phyloP scores from a whole-genome alignment of 1,139 yeast genomes.

The Taphrina wiesneri region DNA sequence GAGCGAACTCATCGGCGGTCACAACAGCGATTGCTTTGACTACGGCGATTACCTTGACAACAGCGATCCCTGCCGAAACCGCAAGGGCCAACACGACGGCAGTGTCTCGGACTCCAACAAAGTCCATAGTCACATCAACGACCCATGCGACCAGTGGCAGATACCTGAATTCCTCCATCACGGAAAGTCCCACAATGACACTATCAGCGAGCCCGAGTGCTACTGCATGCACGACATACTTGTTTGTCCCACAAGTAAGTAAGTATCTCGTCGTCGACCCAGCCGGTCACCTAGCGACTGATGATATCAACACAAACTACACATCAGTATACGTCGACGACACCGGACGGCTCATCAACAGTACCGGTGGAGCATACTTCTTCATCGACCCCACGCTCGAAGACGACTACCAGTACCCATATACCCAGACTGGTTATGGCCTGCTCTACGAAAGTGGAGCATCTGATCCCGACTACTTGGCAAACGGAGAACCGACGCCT shows the following conservation, averaged over 20 bases:
- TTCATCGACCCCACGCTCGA: neutral
- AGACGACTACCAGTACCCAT: neutral
- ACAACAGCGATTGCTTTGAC: neutral
- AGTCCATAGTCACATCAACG: neutral
- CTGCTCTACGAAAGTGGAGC: neutral
- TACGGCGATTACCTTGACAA: neutral
- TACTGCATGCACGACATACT: neutral
- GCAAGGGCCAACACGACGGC: neutral
- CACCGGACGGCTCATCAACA: neutral
- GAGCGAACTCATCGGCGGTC: no score
- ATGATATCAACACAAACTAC: neutral
- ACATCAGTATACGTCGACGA: neutral
- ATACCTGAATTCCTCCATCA: neutral
- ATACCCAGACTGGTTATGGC: neutral
- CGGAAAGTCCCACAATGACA: neutral
- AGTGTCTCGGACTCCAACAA: neutral
- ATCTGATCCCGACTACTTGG: neutral
- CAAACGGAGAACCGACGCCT: neutral
- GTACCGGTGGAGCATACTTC: neutral
- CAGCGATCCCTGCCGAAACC: neutral
- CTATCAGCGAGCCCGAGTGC: neutral
- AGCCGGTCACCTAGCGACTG: neutral
- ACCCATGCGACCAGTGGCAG: neutral
- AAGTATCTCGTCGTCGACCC: neutral
- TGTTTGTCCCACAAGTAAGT: neutral